These are phyloP conservation scores for Alisma plantagoaquatica DNA, from an alignment of 106 monocot species.

Conservation along the genomic window DNA sequence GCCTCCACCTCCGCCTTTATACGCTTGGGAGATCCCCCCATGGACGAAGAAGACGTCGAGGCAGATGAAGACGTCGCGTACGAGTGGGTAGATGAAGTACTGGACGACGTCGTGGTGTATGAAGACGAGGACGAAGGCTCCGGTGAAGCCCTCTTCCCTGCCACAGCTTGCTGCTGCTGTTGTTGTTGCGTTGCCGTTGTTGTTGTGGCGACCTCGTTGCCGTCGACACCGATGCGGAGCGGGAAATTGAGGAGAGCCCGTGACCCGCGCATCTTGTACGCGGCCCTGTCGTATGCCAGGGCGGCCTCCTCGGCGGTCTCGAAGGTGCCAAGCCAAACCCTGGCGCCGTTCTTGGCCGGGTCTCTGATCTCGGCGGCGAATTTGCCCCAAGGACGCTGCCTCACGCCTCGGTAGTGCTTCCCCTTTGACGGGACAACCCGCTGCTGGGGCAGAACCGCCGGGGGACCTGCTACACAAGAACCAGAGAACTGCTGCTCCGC, in stretches of 20 bases:
- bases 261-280: constrained; percentile 66
- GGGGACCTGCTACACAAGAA: too few relatives aligned
- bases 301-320: constrained; percentile 32
- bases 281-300: constrained; percentile 62
- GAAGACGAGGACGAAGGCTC: constrained; percentile 21
- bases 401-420: constrained; percentile 81
- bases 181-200: too few relatives aligned
- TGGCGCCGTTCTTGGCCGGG: constrained; percentile 65
- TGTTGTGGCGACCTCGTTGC: not conserved
- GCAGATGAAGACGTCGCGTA: not conserved
- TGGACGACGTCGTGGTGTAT: too few relatives aligned
- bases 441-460: too few relatives aligned
- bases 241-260: constrained; percentile 82
- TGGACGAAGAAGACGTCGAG: not conserved
- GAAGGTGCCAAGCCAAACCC: constrained; percentile 62
- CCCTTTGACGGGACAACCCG: constrained; percentile 27
- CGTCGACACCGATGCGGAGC: constrained; percentile 32
- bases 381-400: constrained; percentile 24
- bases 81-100: not conserved
- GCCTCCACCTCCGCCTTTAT: constrained; percentile 1
- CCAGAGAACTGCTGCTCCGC: not conserved
- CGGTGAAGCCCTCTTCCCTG: constrained; percentile 33
- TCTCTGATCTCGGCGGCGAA: constrained; percentile 40
- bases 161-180: too few relatives aligned
- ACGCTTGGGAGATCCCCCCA: constrained; percentile 18